Evolutionary conservation across 2,329 filamentous ascomycete genomes (phyloP).

Genomic region (Aspergillus brasiliensis): DNA sequence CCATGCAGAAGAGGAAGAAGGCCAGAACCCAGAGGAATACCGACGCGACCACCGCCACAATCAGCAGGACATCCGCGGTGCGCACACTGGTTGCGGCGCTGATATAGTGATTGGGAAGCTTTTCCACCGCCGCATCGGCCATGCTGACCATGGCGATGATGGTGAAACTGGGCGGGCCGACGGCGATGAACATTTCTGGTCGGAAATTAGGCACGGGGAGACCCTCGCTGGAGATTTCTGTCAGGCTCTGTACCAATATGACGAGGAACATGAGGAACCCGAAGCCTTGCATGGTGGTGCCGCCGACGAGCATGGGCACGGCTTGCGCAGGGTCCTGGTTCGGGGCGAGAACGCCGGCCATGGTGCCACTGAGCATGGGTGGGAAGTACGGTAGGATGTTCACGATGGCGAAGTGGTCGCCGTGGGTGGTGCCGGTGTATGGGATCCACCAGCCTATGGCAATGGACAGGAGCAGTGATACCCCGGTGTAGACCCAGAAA

Average conservation of each 20-base stretch:
- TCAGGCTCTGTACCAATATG: constrained; percentile 49
- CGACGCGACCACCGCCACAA: constrained; percentile 45
- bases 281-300: constrained; percentile 49
- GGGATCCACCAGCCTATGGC: constrained; percentile 6
- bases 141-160: constrained; percentile 51
- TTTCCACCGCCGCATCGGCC: constrained; percentile 43
- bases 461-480: constrained; percentile 29
- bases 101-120: constrained; percentile 30
- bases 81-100: constrained; percentile 25
- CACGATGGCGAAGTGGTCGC: constrained; percentile 13
- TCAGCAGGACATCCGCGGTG: constrained; percentile 41
- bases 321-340: constrained; percentile 35
- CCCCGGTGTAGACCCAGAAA: constrained; percentile 68
- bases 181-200: constrained; percentile 57
- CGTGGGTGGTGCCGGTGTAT: constrained; percentile 6
- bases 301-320: constrained; percentile 47
- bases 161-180: constrained; percentile 51
- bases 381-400: constrained; percentile 19
- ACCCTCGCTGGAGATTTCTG: constrained; percentile 43
- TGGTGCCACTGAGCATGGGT: constrained; percentile 43
- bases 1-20: constrained; percentile 55
- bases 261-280: constrained; percentile 48
- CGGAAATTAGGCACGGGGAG: constrained; percentile 46
- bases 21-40: constrained; percentile 53
- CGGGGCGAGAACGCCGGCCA: constrained; percentile 36